phyloP scores from a whole-genome alignment of 108 stramenopile species.

The Conticribra weissflogii region DNA sequence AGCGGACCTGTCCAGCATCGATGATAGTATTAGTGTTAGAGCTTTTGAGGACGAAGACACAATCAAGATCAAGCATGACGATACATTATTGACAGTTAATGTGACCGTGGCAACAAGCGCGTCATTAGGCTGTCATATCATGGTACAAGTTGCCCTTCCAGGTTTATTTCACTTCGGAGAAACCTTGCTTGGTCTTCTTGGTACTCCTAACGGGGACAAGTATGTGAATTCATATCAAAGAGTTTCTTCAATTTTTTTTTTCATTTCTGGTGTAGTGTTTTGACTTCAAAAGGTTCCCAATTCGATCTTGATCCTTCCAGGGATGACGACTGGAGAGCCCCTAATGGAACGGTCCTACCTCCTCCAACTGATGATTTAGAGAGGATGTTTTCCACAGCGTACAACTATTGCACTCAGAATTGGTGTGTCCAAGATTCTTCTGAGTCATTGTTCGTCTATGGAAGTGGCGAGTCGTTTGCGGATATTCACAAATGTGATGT shows the following conservation, averaged over 20 bases:
- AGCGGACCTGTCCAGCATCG: background rate
- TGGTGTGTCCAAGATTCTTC: slow-evolving; percentile 24
- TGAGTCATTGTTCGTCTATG: slow-evolving; percentile 18
- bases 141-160: slow-evolving; percentile 15
- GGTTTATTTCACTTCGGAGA: slow-evolving; percentile 6
- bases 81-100: background rate
- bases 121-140: slow-evolving; percentile 19
- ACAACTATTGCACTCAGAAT: slow-evolving; percentile 22
- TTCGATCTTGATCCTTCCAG: background rate
- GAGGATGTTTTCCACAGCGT: slow-evolving; percentile 19
- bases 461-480: slow-evolving; percentile 18
- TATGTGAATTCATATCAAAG: background rate
- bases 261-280: background rate
- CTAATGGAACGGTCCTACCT: slow-evolving; percentile 1
- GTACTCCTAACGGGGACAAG: slow-evolving; percentile 14
- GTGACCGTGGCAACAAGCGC: background rate
- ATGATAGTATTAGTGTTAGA: background rate
- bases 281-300: no score
- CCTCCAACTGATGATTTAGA: background rate
- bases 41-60: background rate
- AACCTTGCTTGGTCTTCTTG: slow-evolving; percentile 16
- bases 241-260: background rate
- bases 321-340: slow-evolving; percentile 8
- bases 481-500: slow-evolving; percentile 14
- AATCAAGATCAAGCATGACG: background rate